Evolutionary conservation across 768 basidiomycete species (phyloP), one percentile per base, ranked within the genome.

Genomic region (Pisolithus sp.): DNA sequence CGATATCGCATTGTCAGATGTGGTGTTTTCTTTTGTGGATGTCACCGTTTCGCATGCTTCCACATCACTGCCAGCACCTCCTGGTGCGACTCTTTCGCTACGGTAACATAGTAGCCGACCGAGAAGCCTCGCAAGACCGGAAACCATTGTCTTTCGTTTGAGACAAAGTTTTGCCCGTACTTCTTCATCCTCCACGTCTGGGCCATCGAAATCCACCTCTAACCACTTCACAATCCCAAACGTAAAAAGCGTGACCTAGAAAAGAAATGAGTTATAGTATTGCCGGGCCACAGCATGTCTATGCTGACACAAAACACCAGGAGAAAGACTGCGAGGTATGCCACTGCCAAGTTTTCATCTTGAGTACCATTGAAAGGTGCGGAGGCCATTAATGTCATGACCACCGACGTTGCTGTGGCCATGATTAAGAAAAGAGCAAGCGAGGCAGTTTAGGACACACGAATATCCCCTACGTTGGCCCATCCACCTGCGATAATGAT

Each of bases 391-490:
- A 89, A 72, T 46, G 81, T 81, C 71, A 84, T 70, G 12, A 83
- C 67, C 2, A 89, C 80, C 1, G 84, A 74, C 0, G 78, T 86
- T 2, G 88, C 85, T 87, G 39, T 21, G 57, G n/a, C 43, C 44
- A 28, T 41, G 21, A 41, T 47, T 2, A 42, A 51, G 15, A 42
- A 13, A 20, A 12, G 36, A 37, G 17, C 15, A 7, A 26, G 34
- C 5, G 34, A 21, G 12, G 2, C 18, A n/a, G 6, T 12, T 15
- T 34, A 15, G 15, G 39, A 68, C 81, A 61, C 59, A 87, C 85
- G 83, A 30, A 89, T 77, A 59, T 86, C 87, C 8, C 82, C 85
- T 41, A 76, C 76, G 57, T 88, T 89, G 8, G 73, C 76, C 79
- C 80, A 89, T 3, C 76, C 79, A 37, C 85, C 86, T 0, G 86